Evolutionary conservation across 495 filamentous ascomycete species (phyloP), one percentile per base, ranked within the genome.

Genomic region (Neurospora discreta): DNA sequence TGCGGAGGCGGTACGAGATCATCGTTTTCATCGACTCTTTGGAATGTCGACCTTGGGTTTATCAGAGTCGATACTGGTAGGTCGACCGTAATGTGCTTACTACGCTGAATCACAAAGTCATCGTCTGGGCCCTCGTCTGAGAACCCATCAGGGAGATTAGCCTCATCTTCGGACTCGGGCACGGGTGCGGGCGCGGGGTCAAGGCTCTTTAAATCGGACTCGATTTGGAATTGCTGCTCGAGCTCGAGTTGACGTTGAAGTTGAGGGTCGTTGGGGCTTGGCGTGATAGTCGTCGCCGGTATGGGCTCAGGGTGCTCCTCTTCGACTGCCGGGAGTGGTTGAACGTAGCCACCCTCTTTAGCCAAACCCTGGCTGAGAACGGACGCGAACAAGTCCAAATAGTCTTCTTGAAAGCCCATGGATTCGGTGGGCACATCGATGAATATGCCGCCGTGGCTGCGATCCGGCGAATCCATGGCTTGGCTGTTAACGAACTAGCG

Each of bases 41-140:
- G 13, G 3, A 65, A 65, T 65, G 0, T 44, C 2, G 78, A 78
- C 36, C 68, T 73, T 2, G 77, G 76, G 5, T 60, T 75, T 13
- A 74, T 39, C 18, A 80, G 68, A 1, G 76, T 77, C 3, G 76
- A 77, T 13, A 7, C 67, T 11, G 78, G 76, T 33, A 79, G 30
- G 0, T 74, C 44, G 33, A 80, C 77, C 10, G n/a, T 69, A 13
- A 80, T 68, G 11, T 68, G 39, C 8, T 70, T 36, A 40, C 69
- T 73, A 3, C 52, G 69, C 6, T 16, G 39, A 3, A n/a, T 10
- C 3, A 71, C 60, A 40, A 75, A 76, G 26, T 39, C 26, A n/a
- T 71, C 26, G 7, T 71, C 69, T 30, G 23, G 26, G 5, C 39
- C 18, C 26, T 39, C 42, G 5, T 33, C 42, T 5, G 26, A 36